Evolutionary conservation across 2,329 filamentous ascomycete genomes (phyloP).

Genomic region (Fusarium concolor): DNA sequence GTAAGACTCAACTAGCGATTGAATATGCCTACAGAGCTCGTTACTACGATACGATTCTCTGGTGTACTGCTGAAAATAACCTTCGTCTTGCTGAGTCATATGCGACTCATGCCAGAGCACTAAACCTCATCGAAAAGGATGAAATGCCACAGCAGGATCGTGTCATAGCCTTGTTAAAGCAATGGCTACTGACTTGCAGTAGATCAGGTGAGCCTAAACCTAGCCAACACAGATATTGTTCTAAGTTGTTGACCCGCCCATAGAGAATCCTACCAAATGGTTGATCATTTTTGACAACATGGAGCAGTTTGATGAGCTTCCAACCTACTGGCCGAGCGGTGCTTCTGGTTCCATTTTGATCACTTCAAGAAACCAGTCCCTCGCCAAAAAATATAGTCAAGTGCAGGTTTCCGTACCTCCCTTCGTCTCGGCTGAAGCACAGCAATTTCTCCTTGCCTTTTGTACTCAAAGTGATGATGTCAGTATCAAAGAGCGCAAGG

Average conservation of each 20-base stretch:
- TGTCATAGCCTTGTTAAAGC: background rate
- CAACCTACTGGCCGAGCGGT: background rate
- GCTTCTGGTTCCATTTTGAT: background rate
- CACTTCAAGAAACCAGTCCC: background rate
- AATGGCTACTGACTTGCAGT: background rate
- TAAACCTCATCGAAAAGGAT: background rate
- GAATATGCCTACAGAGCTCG: background rate
- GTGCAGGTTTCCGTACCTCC: background rate
- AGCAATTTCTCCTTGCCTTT: background rate
- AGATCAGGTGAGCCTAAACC: too few relatives aligned
- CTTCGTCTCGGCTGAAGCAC: background rate
- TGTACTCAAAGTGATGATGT: background rate
- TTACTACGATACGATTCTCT: background rate
- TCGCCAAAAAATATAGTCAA: background rate
- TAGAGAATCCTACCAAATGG: background rate
- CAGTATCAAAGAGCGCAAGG: background rate
- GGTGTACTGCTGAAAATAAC: background rate
- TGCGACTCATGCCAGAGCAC: background rate
- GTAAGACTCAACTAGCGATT: background rate
- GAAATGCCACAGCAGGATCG: background rate
- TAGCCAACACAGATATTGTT: too few relatives aligned
- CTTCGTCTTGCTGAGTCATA: background rate
- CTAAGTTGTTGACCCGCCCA: too few relatives aligned
- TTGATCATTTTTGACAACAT: background rate
- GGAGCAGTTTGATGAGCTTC: background rate